Conservation (phyloP, 2,329 filamentous ascomycete species). For the Penicillium sp. region DNA sequence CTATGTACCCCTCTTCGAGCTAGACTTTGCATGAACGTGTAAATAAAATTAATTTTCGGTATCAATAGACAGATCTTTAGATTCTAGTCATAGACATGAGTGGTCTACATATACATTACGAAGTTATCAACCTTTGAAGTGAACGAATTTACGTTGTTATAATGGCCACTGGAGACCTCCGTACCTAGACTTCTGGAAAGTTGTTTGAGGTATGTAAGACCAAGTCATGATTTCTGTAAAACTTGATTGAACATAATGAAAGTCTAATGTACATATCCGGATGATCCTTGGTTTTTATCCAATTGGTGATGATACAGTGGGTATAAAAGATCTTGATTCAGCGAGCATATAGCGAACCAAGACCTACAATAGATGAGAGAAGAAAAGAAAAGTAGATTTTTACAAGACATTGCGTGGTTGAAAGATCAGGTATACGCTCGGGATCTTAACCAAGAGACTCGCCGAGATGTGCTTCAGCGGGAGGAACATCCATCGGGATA, state of each 20-base stretch:
- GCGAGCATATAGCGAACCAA: background rate
- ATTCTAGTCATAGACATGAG: too few relatives aligned
- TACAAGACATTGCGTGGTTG: background rate
- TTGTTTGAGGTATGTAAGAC: background rate
- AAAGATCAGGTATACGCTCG: background rate
- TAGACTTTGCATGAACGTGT: too few relatives aligned
- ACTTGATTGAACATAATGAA: background rate
- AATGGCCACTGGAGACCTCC: too few relatives aligned
- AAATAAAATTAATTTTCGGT: too few relatives aligned
- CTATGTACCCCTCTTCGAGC: too few relatives aligned
- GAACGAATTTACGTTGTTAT: too few relatives aligned
- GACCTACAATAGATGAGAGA: conserved; percentile 10
- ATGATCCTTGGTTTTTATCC: conserved; percentile 4
- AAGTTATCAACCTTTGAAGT: too few relatives aligned
- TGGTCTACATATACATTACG: too few relatives aligned
- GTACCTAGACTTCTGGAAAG: too few relatives aligned
- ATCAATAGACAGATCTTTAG: too few relatives aligned
- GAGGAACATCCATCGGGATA: conserved; percentile 11
- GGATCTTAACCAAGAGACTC: conserved; percentile 32
- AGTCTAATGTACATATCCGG: background rate
- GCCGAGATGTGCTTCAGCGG: conserved; percentile 25
- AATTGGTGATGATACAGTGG: conserved; percentile 15
- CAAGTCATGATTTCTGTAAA: background rate
- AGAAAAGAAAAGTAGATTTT: background rate
- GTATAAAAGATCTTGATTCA: background rate